Conservation (phyloP, 2,329 filamentous ascomycete species). For the Fusarium pseudocircinatum region DNA sequence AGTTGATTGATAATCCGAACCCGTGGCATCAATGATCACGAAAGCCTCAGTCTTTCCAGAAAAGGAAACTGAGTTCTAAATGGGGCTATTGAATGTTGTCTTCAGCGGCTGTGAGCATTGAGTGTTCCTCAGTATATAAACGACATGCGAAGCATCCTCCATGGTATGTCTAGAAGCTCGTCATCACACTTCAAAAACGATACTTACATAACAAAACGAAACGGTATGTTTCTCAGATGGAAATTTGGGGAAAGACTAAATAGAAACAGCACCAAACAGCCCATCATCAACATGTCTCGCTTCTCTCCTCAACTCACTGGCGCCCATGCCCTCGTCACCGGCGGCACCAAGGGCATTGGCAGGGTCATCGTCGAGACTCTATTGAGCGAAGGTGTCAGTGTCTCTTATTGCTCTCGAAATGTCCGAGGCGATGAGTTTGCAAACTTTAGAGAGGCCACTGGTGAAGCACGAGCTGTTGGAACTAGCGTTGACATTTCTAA, state of each 20-base stretch:
- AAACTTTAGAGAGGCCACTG: conserved; percentile 1
- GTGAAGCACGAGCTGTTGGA: conserved; percentile 30
- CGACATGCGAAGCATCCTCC: background rate
- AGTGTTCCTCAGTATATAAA: background rate
- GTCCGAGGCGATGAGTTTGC: conserved; percentile 35
- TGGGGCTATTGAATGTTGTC: background rate
- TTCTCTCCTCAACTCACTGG: conserved; percentile 21
- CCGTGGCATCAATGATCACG: no score
- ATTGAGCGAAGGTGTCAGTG: conserved; percentile 40
- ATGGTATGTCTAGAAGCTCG: background rate
- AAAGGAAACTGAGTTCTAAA: background rate
- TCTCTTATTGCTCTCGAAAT: conserved; percentile 40
- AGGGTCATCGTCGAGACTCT: conserved; percentile 34
- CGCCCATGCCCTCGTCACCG: background rate
- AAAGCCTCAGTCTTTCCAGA: background rate
- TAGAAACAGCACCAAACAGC: no score
- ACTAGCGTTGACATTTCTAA: conserved; percentile 36
- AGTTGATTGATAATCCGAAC: background rate
- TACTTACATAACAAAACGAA: background rate
- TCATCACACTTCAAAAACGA: background rate
- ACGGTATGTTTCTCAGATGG: background rate
- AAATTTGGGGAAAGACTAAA: background rate
- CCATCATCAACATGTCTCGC: background rate
- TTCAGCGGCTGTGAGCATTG: no score
- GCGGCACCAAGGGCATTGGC: conserved; percentile 42